Percentiles rank a stretch among this genome's conserved stretches.
Conservation (phyloP, 2,329 filamentous ascomycete species). For the Ophiostoma angusticollis region DNA sequence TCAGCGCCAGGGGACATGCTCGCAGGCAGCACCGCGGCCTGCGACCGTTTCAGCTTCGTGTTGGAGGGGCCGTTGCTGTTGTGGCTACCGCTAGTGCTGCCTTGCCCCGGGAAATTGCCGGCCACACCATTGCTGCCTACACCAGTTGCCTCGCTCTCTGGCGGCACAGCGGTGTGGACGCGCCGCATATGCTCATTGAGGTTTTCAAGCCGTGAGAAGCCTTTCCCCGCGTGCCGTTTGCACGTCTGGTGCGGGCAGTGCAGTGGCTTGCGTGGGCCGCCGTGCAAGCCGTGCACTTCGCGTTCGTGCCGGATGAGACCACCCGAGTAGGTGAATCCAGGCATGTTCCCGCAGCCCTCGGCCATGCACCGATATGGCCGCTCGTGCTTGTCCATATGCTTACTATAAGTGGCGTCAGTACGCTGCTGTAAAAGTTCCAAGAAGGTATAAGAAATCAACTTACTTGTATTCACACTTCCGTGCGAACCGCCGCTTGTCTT, state of each 20-base stretch:
- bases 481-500: conserved; percentile 53
- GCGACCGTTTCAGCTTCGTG: conserved; percentile 5
- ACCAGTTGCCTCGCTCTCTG: not conserved
- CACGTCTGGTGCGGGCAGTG: conserved; percentile 79
- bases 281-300: conserved; percentile 84
- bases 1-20: not conserved
- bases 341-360: conserved; percentile 77
- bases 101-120: not conserved
- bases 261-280: conserved; percentile 74
- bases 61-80: not conserved
- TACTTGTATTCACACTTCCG: conserved; percentile 92
- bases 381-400: conserved; percentile 98
- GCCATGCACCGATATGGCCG: conserved; percentile 78
- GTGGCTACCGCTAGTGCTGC: not conserved
- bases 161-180: conserved; percentile 48
- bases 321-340: conserved; percentile 89
- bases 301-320: conserved; percentile 81
- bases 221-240: conserved; percentile 77
- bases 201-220: conserved; percentile 89
- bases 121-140: not conserved
- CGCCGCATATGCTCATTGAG: conserved; percentile 84
- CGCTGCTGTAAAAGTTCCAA: not conserved
- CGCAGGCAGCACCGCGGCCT: conserved; percentile 3
- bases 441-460: conserved; percentile 26
- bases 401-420: conserved; percentile 37